Evolutionary conservation across 345 rosid genomes (phyloP).

Genomic region (Combretum micranthum): DNA sequence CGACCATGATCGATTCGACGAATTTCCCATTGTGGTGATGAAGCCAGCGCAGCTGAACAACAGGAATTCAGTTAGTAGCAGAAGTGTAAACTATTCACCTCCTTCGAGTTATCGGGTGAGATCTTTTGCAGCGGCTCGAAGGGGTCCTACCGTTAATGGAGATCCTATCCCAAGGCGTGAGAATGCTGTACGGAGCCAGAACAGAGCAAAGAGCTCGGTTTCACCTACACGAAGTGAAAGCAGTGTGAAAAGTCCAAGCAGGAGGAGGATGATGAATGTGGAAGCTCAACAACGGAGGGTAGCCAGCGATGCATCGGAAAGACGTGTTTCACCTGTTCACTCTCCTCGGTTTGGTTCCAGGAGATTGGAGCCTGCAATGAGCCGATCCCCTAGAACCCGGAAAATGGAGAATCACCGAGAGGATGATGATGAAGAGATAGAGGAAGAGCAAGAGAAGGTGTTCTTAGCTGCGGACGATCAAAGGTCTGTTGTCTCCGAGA

Average conservation of each 20-base stretch:
- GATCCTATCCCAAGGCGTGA: constrained; percentile 36
- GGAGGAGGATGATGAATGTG: constrained; percentile 33
- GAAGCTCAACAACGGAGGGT: constrained; percentile 42
- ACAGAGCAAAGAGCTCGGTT: constrained; percentile 32
- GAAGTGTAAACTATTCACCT: constrained; percentile 28
- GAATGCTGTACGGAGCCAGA: constrained; percentile 20
- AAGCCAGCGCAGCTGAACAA: constrained; percentile 32
- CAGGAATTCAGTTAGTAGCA: constrained; percentile 10
- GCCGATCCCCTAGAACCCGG: constrained; percentile 27
- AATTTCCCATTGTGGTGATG: constrained; percentile 48
- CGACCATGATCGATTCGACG: constrained; percentile 25
- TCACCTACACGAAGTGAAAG: constrained; percentile 39
- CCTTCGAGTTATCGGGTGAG: constrained; percentile 31
- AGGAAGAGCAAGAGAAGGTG: constrained; percentile 6
- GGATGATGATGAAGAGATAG: too few species aligned
- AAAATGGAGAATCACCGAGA: constrained; percentile 21
- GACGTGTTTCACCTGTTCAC: constrained; percentile 43
- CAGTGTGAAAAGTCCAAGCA: constrained; percentile 38
- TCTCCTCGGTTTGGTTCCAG: constrained; percentile 31
- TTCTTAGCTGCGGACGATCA: constrained; percentile 40
- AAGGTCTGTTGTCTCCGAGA: constrained; percentile 42
- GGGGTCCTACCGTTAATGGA: constrained; percentile 17
- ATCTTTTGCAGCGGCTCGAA: constrained; percentile 10
- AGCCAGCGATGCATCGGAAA: constrained; percentile 27
- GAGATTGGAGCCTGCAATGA: constrained; percentile 20